These are phyloP conservation scores for Entomophthora muscae DNA, from an alignment of 371 early-diverging fungal genomes.

Conservation along the genomic window DNA sequence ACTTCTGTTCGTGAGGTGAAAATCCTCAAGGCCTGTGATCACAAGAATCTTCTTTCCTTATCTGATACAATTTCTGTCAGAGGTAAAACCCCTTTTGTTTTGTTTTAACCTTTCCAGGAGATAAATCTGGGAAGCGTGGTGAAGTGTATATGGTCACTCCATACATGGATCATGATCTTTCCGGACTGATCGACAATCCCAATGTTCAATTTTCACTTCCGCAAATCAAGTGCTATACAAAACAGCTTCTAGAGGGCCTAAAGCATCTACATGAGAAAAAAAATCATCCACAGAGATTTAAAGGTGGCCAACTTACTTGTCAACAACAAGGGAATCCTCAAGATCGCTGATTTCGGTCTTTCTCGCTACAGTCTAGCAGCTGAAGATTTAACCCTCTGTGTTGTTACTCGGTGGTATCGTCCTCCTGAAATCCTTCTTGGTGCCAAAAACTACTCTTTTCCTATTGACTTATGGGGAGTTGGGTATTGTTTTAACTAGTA, in stretches of 20 bases:
- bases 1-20: constrained; percentile 93
- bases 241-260: constrained; percentile 72
- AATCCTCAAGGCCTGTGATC: constrained; percentile 59
- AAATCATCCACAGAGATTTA: constrained; percentile 78
- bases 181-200: constrained; percentile 64
- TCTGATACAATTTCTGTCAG: constrained; percentile 53
- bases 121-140: too few relatives aligned
- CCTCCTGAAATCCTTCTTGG: constrained; percentile 95
- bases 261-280: constrained; percentile 65
- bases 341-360: constrained; percentile 87
- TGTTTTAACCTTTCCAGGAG: too few relatives aligned
- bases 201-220: constrained; percentile 37
- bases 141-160: constrained; percentile 82
- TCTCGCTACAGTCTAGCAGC: constrained; percentile 78
- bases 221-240: constrained; percentile 60
- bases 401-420: constrained; percentile 97
- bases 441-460: constrained; percentile 69
- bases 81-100: constrained; percentile 20
- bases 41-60: constrained; percentile 74
- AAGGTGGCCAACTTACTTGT: constrained; percentile 33
- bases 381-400: constrained; percentile 83
- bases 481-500: constrained; percentile 35
- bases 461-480: constrained; percentile 96
- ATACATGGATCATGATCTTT: constrained; percentile 89
- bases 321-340: constrained; percentile 22